Evolutionary conservation across 495 filamentous ascomycete genomes (phyloP), one percentile per base, ranked within the genome.

Genomic region (Aspergillus carlsbadensis): DNA sequence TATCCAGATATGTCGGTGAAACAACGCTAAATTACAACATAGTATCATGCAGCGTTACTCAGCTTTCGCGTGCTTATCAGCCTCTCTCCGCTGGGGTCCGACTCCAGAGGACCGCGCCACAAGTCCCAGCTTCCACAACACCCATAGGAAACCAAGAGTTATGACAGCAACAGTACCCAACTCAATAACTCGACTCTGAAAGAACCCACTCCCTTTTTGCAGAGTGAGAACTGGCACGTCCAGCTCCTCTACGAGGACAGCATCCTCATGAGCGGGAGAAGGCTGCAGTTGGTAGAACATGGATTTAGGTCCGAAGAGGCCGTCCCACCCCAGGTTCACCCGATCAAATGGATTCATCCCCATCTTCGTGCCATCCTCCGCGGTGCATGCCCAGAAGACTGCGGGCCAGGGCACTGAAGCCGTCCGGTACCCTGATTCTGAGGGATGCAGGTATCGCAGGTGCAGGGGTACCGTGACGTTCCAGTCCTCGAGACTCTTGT

Each of bases 351-450:
- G 94, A 64, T 86, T 96, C 5, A 76, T 83, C 0, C 79, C 70
- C 77, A 96, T 89, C 70, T 89, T 85, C 1, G 80, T 82, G 21
- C 81, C 88, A 40, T 89, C 87, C 36, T 89, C 84, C 20, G 84
- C 81, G 2, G 79, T 77, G 66, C 94, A 98, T 1, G 92, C 94
- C 93, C 93, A 98, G 77, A 98, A 98, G 2, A 97, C 81, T 2
- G 85, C 81, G 4, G 92, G 95, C 79, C 79, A 86, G 0, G 90
- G 87, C 0, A 96, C 71, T 17, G 66, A 24, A 0, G 64, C 64
- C 3, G 65, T 41, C 15, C 65, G 70, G 49, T 84, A 79, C 2
- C 84, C 84, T 5, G 78, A 74, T 40, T 74, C 70, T 0, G 75
- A 70, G 1, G 87, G 84, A 7, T 65, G 68, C n/a, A 94, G 76